These are phyloP conservation scores for Malus orientalis DNA, from an alignment of 306 rosid species.

Conservation along the genomic window DNA sequence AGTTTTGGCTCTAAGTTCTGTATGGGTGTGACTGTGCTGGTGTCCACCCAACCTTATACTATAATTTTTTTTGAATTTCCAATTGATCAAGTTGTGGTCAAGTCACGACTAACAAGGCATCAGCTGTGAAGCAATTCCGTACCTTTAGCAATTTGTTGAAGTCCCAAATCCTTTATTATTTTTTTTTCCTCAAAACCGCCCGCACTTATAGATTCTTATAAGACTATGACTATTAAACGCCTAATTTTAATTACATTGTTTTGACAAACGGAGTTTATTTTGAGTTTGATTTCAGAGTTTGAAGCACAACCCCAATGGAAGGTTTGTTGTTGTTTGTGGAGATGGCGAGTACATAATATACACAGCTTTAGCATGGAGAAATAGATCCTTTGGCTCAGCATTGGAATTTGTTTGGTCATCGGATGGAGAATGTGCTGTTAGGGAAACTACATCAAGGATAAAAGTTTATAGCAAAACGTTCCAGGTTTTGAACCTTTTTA, in stretches of 20 bases:
- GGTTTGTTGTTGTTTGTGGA: slow-evolving; percentile 97
- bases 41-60: background rate
- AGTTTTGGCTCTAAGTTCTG: background rate
- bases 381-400: slow-evolving; percentile 95
- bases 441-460: slow-evolving; percentile 88
- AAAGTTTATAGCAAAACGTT: slow-evolving; percentile 78
- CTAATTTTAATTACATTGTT: slow-evolving; percentile 3
- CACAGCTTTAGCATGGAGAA: slow-evolving; percentile 99
- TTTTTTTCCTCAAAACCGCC: background rate
- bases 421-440: slow-evolving; percentile 91
- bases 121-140: background rate
- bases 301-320: slow-evolving; percentile 96
- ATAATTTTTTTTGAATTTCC: too few species aligned
- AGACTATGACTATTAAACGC: background rate
- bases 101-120: background rate
- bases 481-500: slow-evolving; percentile 47
- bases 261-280: slow-evolving; percentile 3
- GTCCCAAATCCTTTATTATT: background rate
- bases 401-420: slow-evolving; percentile 92
- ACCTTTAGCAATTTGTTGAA: background rate
- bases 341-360: slow-evolving; percentile 95
- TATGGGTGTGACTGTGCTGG: background rate
- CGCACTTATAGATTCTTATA: background rate
- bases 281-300: slow-evolving; percentile 53
- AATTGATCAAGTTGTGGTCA: background rate